Evolutionary conservation across 2,329 filamentous ascomycete genomes (phyloP).

Genomic region (Neonectria coccinea): DNA sequence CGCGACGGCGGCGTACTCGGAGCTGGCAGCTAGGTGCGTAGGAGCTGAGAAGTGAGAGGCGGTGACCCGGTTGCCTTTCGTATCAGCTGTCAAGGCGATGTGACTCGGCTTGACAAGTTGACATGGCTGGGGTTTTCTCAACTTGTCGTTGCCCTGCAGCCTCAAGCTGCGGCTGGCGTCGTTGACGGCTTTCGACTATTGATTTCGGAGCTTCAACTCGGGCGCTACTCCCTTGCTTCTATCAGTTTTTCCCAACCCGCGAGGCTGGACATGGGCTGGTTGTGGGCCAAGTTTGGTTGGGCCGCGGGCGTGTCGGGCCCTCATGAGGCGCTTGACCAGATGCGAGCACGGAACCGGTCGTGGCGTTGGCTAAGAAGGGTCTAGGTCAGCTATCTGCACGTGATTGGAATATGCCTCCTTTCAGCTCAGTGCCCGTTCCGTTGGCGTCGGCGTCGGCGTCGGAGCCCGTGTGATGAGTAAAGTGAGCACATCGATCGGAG

Average conservation of each 20-base stretch:
- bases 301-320: conserved; percentile 29
- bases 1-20: conserved; percentile 26
- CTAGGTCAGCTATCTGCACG: conserved; percentile 25
- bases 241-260: conserved; percentile 7
- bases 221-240: conserved; percentile 3
- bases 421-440: conserved; percentile 24
- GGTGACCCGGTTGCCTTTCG: conserved; percentile 16
- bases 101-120: background rate
- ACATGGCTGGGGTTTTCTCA: background rate
- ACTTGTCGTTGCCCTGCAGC: background rate
- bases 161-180: background rate
- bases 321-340: conserved; percentile 27
- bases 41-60: conserved; percentile 11
- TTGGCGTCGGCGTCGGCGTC: background rate
- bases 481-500: conserved; percentile 30
- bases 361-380: conserved; percentile 22
- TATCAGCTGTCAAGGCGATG: background rate
- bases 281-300: conserved; percentile 26
- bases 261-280: conserved; percentile 20
- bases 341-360: conserved; percentile 30
- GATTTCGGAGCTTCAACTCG: conserved; percentile 6
- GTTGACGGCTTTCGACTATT: conserved; percentile 12
- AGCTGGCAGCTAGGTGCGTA: conserved; percentile 22
- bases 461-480: conserved; percentile 16
- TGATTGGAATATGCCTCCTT: conserved; percentile 36